Conservation (phyloP, 805 yeast genomes). For the Kluyveromyces dobzhanskii region DNA sequence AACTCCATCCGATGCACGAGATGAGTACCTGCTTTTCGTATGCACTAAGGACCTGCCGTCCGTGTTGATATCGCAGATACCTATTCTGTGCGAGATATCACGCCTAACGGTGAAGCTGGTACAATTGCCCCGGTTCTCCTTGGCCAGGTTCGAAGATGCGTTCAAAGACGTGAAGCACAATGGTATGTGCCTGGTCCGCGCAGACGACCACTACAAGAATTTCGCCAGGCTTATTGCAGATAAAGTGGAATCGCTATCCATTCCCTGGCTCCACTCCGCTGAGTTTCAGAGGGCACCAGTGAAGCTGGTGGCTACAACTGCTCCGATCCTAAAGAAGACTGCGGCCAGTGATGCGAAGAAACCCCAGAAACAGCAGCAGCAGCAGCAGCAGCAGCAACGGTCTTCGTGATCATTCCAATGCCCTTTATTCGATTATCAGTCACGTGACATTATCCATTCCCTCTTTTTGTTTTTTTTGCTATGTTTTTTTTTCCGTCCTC, state of each 20-base stretch:
- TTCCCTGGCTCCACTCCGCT: conserved; percentile 22
- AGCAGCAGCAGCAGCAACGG: not conserved
- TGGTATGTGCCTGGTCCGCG: conserved; percentile 20
- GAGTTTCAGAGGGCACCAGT: conserved; percentile 1
- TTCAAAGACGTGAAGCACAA: conserved; percentile 7
- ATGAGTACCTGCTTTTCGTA: conserved; percentile 36
- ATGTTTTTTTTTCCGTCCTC: too few species aligned
- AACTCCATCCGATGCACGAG: conserved; percentile 3
- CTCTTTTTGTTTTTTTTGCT: too few species aligned
- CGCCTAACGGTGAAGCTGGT: conserved; percentile 39
- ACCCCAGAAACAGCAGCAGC: not conserved
- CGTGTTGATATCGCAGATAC: conserved; percentile 48
- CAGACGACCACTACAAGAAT: conserved; percentile 14
- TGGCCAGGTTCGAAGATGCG: conserved; percentile 10
- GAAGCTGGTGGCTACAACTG: conserved; percentile 6
- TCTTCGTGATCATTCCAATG: too few species aligned
- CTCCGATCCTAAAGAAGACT: not conserved
- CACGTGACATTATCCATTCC: too few species aligned
- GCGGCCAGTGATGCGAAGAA: not conserved
- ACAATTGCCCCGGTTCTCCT: conserved; percentile 47
- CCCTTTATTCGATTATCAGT: too few species aligned
- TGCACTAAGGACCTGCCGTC: conserved; percentile 49
- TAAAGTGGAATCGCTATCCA: conserved; percentile 10
- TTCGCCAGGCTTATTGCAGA: conserved; percentile 14
- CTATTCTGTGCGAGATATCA: conserved; percentile 42